phyloP scores from a whole-genome alignment of 202 grass and related monocot species.

The Dendrocalamus latiflorus region DNA sequence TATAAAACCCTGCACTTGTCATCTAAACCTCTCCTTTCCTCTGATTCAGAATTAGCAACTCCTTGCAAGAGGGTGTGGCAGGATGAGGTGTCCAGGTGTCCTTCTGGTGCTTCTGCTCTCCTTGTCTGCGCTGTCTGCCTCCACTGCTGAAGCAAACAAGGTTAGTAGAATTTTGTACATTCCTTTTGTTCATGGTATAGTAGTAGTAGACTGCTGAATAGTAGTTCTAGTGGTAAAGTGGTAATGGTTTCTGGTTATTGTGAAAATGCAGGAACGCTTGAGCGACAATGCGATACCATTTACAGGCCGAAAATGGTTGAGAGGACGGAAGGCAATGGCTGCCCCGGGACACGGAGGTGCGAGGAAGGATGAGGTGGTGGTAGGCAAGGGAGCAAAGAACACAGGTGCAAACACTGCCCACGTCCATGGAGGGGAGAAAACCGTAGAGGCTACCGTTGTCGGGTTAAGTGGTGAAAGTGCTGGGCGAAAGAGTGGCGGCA shows the following conservation, averaged over 20 bases:
- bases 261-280: conserved; percentile 9
- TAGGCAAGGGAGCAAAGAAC: conserved; percentile 28
- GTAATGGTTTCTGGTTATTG: not conserved
- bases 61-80: not conserved
- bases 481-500: conserved; percentile 8
- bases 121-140: conserved; percentile 21
- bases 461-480: conserved; percentile 8
- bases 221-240: too few relatives aligned
- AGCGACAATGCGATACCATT: not conserved
- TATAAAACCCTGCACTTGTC: conserved; percentile 44
- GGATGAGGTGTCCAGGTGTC: conserved; percentile 37
- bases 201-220: not conserved
- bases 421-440: conserved; percentile 37
- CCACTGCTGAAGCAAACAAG: conserved; percentile 26
- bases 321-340: conserved; percentile 4
- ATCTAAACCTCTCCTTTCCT: conserved; percentile 43
- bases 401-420: conserved; percentile 65
- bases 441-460: conserved; percentile 42
- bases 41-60: conserved; percentile 21
- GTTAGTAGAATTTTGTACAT: not conserved
- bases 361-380: not conserved
- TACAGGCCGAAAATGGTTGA: conserved; percentile 27
- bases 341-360: not conserved
- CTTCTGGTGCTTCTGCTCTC: conserved; percentile 46
- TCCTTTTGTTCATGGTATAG: not conserved